Evolutionary conservation across 2,329 filamentous ascomycete genomes (phyloP), one percentile per base, ranked within the genome.

Genomic region (Aspergillus sp.): DNA sequence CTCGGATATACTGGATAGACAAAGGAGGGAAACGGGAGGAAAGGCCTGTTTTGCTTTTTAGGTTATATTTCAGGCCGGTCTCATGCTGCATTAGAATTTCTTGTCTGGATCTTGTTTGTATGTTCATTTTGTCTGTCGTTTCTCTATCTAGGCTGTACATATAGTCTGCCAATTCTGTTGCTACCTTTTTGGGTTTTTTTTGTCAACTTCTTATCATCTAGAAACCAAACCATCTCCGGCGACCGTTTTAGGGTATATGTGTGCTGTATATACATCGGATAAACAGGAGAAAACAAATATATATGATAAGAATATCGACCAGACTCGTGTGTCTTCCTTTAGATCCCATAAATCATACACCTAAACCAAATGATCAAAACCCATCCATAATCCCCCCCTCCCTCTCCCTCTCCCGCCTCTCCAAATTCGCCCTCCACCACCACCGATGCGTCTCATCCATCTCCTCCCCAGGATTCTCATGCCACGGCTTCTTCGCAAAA

Each of bases 401-500:
- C 31, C 77, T 80, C 70, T 87, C 85, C 51, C 74, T 71, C 49
- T 68, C 70, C 55, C 80, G 60, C 63, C 85, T 77, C 68, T 82
- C 81, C 9, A 72, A 71, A 65, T 85, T 84, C 42, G 80, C 69
- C 46, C 75, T 73, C 78, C 82, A 83, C 85, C 85, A 87, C 85
- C 85, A 87, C 58, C 75, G 74, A 73, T 85, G 78, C 39, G 78
- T 79, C 63, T 81, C 80, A 59, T 85, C 79, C 55, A 75, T 69
- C 36, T 42, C 36, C 1, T 12, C 45, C 49, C 54, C 45, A 20
- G 59, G 54, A 12, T 61, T 59, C 61, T 87, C 84, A 61, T 87
- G 83, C 85, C 85, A 88, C 3, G 85, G 85, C 74, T 88, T 88
- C 32, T 85, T 84, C 54, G 78, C 82, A 57, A 88, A 68, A 46